Base-by-base conservation (phyloP, 805 yeast species). In the Wickerhamomyces silvicola region DNA sequence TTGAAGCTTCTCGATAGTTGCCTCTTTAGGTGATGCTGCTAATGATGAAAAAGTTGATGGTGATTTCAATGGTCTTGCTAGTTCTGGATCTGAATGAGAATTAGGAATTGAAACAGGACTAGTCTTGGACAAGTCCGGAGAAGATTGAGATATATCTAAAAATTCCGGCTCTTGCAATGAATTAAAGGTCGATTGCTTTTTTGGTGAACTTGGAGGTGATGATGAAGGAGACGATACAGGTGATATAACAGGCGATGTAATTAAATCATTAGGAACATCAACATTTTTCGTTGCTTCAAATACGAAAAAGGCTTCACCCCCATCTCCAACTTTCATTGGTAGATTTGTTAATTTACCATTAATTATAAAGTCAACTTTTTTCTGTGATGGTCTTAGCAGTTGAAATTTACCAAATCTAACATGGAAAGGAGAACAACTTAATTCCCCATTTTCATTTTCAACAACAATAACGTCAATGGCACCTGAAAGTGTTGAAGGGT, bases 271-370 rank as follows among this genome's bases (percentile, higher is more conserved):
- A 2, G 96, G 95, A 16, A 92, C 78, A 22, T 62, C 62, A 8
- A 56, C 50, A 27, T 69, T 69, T 26, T 70, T 72, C 24, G 70
- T 70, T 1, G 96, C 82, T 50, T 87, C 95, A 60, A 92, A 90
- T 25, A 92, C 97, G 52, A 92, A 92, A 54, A 87, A 87, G 0
- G 97, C 98, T 57, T 92, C 98, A 10, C 98, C 98, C 7, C 94
- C 95, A 39, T 92, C 98, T 11, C 96, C 95, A 27, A 92, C 64
- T 56, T 92, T 92, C 97, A 92, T 92, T 7, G 95, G 96, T 29
- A 90, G 62, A 45, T 84, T 79, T 0, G 94, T 81, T 28, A 76
- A 68, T 38, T 70, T 70, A 22, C 81, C 97, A 59, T 92, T 92
- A 24, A 92, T 94, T 25, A 75, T 71, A 42, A 92, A 79, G 35